These are phyloP conservation scores for Boletellus emodensis DNA, from an alignment of 768 basidiomycete species.

Conservation along the genomic window DNA sequence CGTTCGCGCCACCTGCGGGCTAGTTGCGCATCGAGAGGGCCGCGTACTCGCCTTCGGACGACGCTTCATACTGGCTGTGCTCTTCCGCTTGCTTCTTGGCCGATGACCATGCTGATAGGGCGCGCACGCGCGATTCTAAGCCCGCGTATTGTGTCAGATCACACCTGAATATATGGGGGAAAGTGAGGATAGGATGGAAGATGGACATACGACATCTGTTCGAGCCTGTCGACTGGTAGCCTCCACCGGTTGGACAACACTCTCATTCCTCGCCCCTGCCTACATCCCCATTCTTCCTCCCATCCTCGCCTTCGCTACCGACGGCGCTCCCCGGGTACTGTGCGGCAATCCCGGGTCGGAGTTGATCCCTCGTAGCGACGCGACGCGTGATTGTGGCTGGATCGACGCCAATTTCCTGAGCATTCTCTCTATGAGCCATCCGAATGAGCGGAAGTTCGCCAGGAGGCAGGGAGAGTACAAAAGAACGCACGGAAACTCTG, in stretches of 20 bases:
- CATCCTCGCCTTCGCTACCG: too few species aligned
- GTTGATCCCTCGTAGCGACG: constrained; percentile 28
- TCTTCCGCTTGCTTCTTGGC: constrained; percentile 50
- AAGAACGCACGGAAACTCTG: constrained; percentile 76
- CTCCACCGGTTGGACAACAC: background rate
- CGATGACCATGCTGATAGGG: constrained; percentile 73
- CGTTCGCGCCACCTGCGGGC: constrained; percentile 28
- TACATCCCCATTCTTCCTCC: constrained; percentile 6
- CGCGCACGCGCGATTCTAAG: constrained; percentile 45
- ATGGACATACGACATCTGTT: constrained; percentile 7
- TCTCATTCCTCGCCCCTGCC: constrained; percentile 14
- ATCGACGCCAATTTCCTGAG: constrained; percentile 52
- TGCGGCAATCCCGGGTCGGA: constrained; percentile 28
- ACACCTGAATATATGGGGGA: background rate
- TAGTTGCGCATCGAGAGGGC: constrained; percentile 54
- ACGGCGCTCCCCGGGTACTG: too few species aligned
- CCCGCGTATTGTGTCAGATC: background rate
- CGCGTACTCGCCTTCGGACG: constrained; percentile 62
- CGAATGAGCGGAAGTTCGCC: too few species aligned
- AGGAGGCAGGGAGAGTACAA: too few species aligned
- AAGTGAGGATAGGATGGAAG: too few species aligned
- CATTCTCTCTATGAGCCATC: too few species aligned
- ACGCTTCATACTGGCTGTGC: constrained; percentile 47
- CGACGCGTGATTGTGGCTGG: constrained; percentile 38
- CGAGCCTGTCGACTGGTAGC: constrained; percentile 15